Conservation (phyloP, 139 green algal species). For the Zygnema cylindricum region DNA sequence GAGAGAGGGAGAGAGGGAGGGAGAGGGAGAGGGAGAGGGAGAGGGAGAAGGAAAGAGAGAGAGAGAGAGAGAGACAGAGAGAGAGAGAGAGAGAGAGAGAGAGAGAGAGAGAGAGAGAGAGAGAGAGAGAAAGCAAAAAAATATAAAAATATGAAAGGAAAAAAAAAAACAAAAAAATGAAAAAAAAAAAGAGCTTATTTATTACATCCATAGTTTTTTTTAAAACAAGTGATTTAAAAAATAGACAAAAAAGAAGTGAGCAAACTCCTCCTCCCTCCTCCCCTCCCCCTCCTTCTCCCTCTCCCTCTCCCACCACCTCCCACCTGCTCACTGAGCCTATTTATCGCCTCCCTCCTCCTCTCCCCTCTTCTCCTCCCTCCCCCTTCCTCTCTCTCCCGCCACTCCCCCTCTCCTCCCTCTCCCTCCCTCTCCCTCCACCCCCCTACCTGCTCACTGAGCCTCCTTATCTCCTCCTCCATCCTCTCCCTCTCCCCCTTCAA, state of each 20-base stretch:
- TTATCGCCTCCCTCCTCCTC: too few relatives aligned
- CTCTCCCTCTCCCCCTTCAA: not conserved
- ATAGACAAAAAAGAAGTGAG: not conserved
- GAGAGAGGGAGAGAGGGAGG: slow-evolving; percentile 11
- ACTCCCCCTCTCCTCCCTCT: too few relatives aligned
- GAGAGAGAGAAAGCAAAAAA: not conserved
- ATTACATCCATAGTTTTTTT: not conserved
- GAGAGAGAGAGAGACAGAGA: not conserved
- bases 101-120: not conserved
- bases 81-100: not conserved
- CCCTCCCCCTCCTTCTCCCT: not conserved
- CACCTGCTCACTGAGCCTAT: too few relatives aligned
- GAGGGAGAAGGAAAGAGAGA: not conserved
- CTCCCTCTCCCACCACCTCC: not conserved
- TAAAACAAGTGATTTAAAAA: not conserved
- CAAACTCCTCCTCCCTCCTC: not conserved
- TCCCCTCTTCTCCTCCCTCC: too few relatives aligned
- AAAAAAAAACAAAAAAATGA: not conserved
- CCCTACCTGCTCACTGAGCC: not conserved
- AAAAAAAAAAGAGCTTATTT: not conserved
- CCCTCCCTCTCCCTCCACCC: too few relatives aligned
- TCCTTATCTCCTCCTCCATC: not conserved
- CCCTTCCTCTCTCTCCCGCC: too few relatives aligned
- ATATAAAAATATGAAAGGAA: not conserved
- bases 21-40: slow-evolving; percentile 7